These are phyloP conservation scores for Oidium heveae DNA, from an alignment of 2,329 filamentous ascomycete species.

Conservation along the genomic window DNA sequence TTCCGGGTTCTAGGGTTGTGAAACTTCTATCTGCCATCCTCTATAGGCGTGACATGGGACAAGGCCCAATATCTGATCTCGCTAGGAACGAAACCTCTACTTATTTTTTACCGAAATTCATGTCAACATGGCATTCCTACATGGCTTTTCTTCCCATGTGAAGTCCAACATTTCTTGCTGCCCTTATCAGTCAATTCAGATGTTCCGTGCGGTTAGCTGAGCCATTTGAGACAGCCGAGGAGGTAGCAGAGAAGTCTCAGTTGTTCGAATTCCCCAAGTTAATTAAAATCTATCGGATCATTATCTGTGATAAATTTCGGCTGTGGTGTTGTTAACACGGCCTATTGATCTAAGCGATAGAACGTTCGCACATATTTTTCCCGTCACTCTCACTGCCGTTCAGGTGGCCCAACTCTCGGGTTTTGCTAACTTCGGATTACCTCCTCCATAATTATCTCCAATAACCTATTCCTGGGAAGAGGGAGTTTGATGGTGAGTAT, in stretches of 20 bases:
- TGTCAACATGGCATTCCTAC: neutral
- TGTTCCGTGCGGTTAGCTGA: neutral
- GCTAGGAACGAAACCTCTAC: neutral
- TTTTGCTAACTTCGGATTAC: too few species aligned
- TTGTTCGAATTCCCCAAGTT: too few species aligned
- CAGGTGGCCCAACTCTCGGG: neutral
- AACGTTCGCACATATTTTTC: neutral
- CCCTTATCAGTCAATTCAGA: too few species aligned
- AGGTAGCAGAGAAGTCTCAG: neutral
- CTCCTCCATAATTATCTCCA: neutral
- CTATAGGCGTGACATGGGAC: neutral
- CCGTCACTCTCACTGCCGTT: neutral
- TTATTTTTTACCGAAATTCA: neutral
- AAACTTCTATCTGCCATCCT: neutral
- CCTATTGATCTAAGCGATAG: too few species aligned
- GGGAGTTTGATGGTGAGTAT: neutral
- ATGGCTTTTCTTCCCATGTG: neutral
- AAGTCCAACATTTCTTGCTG: neutral
- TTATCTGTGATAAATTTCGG: too few species aligned
- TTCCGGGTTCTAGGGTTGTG: neutral
- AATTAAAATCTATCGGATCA: too few species aligned
- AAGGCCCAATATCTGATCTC: neutral
- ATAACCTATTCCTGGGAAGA: neutral
- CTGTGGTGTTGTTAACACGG: too few species aligned
- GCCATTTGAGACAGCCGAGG: neutral